Base-by-base conservation (phyloP, 1,284 basidiomycete species). In the Pascua sp. region DNA sequence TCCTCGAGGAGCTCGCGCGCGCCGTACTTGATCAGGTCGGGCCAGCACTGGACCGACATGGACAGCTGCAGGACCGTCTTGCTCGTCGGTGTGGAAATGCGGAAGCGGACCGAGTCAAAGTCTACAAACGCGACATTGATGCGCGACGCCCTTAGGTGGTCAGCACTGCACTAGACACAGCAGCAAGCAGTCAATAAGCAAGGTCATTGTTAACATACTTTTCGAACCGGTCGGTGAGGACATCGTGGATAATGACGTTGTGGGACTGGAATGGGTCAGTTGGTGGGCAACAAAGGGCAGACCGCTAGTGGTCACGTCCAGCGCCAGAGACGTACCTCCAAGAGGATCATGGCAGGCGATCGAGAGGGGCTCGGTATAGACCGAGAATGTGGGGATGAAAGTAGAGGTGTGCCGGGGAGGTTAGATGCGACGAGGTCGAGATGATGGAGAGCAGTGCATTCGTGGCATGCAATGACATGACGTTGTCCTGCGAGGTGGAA, bases 41-140 rank as follows among this genome's bases (percentile, higher is more conserved):
- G 83, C 95, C 95, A 99, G 81, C 96, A 99, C 55, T 89, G 86
- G 65, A 98, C 94, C 76, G 88, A 87, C 91, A 99, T 98, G 40
- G 94, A 97, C 15, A 99, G 84, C 42, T 90, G 81, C 2, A 85
- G 77, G 2, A 88, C 87, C 75, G 80, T 81, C 67, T 92, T 92
- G 71, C 87, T 85, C 44, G 90, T 86, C 4, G 89, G 88, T 0
- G 91, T 93, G 11, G 89, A 90, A 53, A 98, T 78, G 75, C 90
- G 93, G 80, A 98, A 98, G 49, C 92, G 85, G 52, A 98, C 94
- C 51, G 91, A 90, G 78, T 99, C 96, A 71, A 93, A 98, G 79
- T 98, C 95, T 55, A 97, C 94, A 67, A 98, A 98, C 60, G 90
- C 86, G 59, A 98, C 89, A 79, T 98, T 96, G 60, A 96, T 83